phyloP scores from a whole-genome alignment of 2,329 filamentous ascomycete species.

The Raffaelea arxii region DNA sequence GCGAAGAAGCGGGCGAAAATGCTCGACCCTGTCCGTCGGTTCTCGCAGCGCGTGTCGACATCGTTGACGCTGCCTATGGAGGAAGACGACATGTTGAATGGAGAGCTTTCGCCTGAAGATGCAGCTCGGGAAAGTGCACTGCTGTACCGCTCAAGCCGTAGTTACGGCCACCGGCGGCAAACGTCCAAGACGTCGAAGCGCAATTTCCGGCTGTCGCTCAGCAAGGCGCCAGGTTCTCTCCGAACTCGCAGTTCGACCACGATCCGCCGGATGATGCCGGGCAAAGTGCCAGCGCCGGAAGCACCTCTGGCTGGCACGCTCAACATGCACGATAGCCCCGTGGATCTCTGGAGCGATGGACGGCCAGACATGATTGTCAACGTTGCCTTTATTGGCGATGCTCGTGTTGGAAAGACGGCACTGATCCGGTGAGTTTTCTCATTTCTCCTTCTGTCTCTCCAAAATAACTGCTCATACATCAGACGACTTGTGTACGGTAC shows the following conservation, averaged over 20 bases:
- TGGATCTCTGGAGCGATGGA: conserved; percentile 7
- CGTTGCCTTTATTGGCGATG: conserved; percentile 13
- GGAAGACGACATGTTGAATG: background rate
- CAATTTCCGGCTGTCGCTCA: conserved; percentile 4
- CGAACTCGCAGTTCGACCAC: conserved; percentile 3
- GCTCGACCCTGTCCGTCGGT: conserved; percentile 10
- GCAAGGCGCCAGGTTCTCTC: conserved; percentile 3
- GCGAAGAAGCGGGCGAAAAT: conserved; percentile 9
- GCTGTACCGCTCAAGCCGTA: conserved; percentile 5
- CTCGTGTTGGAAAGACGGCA: conserved; percentile 12
- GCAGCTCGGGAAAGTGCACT: conserved; percentile 7
- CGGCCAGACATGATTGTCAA: conserved; percentile 13
- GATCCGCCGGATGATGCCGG: conserved; percentile 10
- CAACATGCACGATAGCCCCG: background rate
- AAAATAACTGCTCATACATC: background rate
- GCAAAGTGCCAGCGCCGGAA: no score
- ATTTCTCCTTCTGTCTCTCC: accelerated
- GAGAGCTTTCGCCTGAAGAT: conserved; percentile 8
- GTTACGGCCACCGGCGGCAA: no score
- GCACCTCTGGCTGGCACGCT: background rate
- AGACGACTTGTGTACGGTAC: conserved; percentile 11
- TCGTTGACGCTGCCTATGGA: conserved; percentile 7
- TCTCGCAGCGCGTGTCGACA: conserved; percentile 11
- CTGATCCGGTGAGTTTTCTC: conserved; percentile 9
- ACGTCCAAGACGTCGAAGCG: background rate